Evolutionary conservation across 805 yeast genomes (phyloP).

Genomic region (Wickerhamiella occidentalis): DNA sequence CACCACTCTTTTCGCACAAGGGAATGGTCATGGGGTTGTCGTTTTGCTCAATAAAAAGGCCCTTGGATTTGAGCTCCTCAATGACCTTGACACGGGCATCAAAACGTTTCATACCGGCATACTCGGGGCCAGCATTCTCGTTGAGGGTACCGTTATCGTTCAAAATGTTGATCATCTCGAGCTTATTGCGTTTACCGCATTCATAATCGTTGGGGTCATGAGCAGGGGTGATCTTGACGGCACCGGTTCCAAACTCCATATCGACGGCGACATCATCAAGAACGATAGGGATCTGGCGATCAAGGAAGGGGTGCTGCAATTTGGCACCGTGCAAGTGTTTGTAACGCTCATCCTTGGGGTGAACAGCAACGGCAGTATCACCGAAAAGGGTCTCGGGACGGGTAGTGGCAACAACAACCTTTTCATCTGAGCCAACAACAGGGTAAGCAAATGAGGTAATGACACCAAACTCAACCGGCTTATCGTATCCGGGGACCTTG

Average conservation of each 20-base stretch:
- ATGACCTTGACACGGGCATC: conserved; percentile 84
- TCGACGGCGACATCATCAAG: conserved; percentile 91
- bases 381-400: conserved; percentile 98
- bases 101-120: conserved; percentile 82
- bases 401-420: conserved; percentile 85
- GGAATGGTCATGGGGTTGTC: conserved; percentile 97
- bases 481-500: conserved; percentile 80
- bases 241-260: conserved; percentile 99
- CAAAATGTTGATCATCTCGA: conserved; percentile 78
- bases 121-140: conserved; percentile 68
- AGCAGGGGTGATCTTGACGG: conserved; percentile 97
- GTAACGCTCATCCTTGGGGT: conserved; percentile 89
- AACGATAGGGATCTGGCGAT: conserved; percentile 74
- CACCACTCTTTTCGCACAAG: conserved; percentile 90
- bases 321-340: conserved; percentile 89
- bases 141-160: conserved; percentile 89
- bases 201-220: conserved; percentile 95
- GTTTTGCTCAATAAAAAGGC: conserved; percentile 67
- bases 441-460: conserved; percentile 90
- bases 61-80: conserved; percentile 61
- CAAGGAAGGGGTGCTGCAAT: conserved; percentile 81
- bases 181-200: conserved; percentile 86
- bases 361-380: conserved; percentile 96
- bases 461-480: conserved; percentile 90
- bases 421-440: conserved; percentile 77